Percentiles rank a stretch among this genome's conserved stretches.
Evolutionary conservation across 805 yeast species (phyloP).

Genomic region (Zygoascus tannicola): DNA sequence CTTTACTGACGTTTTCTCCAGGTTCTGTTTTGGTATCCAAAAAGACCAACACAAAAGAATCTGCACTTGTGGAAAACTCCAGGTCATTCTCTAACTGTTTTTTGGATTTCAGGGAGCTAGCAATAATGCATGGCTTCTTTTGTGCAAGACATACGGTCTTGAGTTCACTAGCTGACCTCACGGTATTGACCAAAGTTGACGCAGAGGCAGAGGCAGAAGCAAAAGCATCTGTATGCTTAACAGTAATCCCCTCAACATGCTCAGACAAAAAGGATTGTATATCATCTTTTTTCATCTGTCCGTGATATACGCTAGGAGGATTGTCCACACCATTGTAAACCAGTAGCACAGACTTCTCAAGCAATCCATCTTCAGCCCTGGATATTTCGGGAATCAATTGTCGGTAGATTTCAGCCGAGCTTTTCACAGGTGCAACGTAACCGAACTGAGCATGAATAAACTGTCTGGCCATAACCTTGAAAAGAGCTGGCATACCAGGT

Average conservation of each 20-base stretch:
- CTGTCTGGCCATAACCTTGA: slow-evolving; percentile 25
- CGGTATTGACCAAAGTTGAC: not conserved
- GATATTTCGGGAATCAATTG: slow-evolving; percentile 2
- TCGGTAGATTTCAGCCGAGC: slow-evolving; percentile 4
- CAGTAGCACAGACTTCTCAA: slow-evolving; percentile 20
- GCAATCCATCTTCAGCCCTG: not conserved
- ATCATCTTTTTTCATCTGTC: slow-evolving; percentile 20
- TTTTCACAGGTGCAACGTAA: slow-evolving; percentile 19
- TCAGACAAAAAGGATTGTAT: slow-evolving; percentile 19
- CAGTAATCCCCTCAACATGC: not conserved
- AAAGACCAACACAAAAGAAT: not conserved
- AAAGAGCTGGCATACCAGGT: slow-evolving; percentile 21
- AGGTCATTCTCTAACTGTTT: not conserved
- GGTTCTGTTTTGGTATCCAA: not conserved
- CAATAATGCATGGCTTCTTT: not conserved
- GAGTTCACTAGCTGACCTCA: not conserved
- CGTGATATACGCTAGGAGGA: slow-evolving; percentile 21
- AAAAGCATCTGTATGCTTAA: not conserved
- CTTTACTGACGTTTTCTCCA: not conserved
- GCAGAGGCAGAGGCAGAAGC: not conserved
- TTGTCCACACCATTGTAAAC: slow-evolving; percentile 20
- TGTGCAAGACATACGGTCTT: not conserved
- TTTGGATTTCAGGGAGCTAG: not conserved
- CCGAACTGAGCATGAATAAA: slow-evolving; percentile 24
- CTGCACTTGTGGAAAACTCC: not conserved